phyloP scores from a whole-genome alignment of 2,329 filamentous ascomycete genomes.

The Hypoxylon sp. region DNA sequence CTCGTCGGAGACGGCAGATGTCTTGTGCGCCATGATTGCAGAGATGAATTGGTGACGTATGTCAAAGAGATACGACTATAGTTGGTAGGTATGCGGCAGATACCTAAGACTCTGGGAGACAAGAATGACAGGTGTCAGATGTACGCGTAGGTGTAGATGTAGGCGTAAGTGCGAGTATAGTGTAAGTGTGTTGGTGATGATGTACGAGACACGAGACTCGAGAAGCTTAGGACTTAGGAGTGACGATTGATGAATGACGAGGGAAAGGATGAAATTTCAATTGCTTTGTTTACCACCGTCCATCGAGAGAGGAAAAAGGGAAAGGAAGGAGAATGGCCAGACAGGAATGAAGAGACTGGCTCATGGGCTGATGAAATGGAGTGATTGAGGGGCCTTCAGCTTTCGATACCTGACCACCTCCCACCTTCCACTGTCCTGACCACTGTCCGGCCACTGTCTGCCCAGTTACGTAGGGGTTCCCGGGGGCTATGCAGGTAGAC shows the following conservation, averaged over 20 bases:
- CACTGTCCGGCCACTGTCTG: too few species aligned
- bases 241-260: conserved; percentile 14
- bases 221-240: conserved; percentile 14
- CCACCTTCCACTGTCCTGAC: too few species aligned
- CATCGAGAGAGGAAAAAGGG: conserved; percentile 27
- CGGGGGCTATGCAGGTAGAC: conserved; percentile 24
- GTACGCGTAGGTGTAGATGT: neutral
- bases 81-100: neutral
- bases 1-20: conserved; percentile 65
- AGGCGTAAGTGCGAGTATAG: neutral
- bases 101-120: neutral
- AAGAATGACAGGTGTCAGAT: too few species aligned
- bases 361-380: conserved; percentile 39
- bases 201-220: conserved; percentile 10
- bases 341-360: conserved; percentile 31
- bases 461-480: conserved; percentile 30
- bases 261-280: conserved; percentile 21
- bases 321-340: conserved; percentile 29
- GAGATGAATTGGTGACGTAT: conserved; percentile 24
- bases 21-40: conserved; percentile 62
- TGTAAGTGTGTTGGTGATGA: conserved; percentile 5
- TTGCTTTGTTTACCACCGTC: conserved; percentile 33
- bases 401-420: conserved; percentile 34
- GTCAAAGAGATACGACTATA: conserved; percentile 5
- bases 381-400: conserved; percentile 41